Evolutionary conservation across 2,329 filamentous ascomycete species (phyloP), one percentile per base, ranked within the genome.

Genomic region (Neobulgaria alba): DNA sequence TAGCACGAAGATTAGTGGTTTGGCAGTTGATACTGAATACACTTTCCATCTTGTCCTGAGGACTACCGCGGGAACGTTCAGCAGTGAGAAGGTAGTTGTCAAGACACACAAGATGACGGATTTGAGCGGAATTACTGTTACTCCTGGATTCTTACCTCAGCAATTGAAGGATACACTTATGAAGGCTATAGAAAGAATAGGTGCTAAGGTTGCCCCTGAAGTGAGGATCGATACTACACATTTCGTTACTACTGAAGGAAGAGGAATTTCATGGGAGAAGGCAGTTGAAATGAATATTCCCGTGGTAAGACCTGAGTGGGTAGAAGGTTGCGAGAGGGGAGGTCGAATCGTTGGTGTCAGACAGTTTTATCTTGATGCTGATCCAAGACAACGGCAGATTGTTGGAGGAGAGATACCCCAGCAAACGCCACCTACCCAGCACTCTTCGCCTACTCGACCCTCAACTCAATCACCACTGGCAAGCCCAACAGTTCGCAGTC

Each of bases 31-130:
- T 63, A 93, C 86, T 30, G 89, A 94, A 66, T 98, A 96, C 66
- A 82, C 78, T 1, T 98, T 98, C 68, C 87, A 96, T 61, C 73
- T 96, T 37, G 83, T 96, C 8, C 70, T 98, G 59, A 78, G 86
- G 57, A 98, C 92, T 5, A 89, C 79, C 41, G 92, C 92, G 3
- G 92, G 92, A 44, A 94, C 85, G 29, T 89, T 80, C 57, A 75
- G 75, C 46, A 92, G 84, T 60, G 85, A 95, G 51, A 86, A 84
- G 61, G 72, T 98, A 38, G 75, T 75, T 3, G 88, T 95, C 43
- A 79, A 83, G 57, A 98, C 92, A 33, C 92, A 98, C 69, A 95
- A 95, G 70, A 95, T 98, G 89, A 96, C 90, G 29, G 89, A 98
- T 62, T 71, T 98, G 38, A 89, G 84, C 51, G 92, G 92, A 43